A percentile compares a stretch with the other conserved stretches of the same genome.
Evolutionary conservation across 2,329 filamentous ascomycete species (phyloP).

Genomic region (Ophiostoma sp.): DNA sequence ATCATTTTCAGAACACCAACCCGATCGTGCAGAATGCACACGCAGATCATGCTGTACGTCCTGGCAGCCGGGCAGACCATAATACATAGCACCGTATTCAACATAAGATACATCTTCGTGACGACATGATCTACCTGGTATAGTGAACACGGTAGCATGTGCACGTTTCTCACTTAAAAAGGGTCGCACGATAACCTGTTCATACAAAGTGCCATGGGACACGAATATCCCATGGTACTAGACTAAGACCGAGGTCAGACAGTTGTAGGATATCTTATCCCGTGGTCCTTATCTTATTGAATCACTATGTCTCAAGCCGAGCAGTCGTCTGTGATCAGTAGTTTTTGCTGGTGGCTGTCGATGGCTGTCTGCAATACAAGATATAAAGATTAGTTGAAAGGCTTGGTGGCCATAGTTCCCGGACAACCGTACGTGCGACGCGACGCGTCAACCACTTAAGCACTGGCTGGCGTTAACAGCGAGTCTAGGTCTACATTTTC

Average conservation of each 20-base stretch:
- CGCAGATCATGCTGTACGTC: no score
- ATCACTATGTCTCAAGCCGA: neutral
- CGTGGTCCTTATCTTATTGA: neutral
- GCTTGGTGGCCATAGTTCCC: neutral
- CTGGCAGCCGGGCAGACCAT: no score
- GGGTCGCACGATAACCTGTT: no score
- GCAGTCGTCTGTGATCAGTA: neutral
- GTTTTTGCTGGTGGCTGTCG: neutral
- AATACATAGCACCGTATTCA: no score
- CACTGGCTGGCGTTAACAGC: neutral
- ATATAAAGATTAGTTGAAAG: no score
- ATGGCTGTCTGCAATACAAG: neutral
- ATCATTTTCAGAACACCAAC: no score
- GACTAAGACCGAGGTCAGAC: neutral
- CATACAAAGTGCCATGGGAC: no score
- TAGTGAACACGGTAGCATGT: no score
- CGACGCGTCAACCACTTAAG: constrained; percentile 1
- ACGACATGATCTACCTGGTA: no score
- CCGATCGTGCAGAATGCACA: no score
- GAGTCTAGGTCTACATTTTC: neutral
- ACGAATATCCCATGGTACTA: neutral
- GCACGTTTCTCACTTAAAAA: no score
- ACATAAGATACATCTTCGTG: no score
- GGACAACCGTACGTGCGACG: neutral
- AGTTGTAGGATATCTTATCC: neutral